These are phyloP conservation scores for Leishmania tarentolae DNA, from an alignment of 208 protist species.

Conservation along the genomic window DNA sequence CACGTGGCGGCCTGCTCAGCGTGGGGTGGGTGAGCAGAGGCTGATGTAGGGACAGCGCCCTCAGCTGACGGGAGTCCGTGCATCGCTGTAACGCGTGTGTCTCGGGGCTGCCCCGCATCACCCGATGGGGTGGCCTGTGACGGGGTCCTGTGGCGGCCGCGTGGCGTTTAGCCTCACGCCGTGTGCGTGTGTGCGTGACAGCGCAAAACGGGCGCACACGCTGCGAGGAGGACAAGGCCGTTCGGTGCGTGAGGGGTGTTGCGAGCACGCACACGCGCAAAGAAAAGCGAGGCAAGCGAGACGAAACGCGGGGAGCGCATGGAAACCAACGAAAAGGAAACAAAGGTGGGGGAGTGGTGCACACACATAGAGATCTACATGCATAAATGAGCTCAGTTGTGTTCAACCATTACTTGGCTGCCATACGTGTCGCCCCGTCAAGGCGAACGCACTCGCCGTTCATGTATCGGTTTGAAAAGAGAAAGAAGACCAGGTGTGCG, in stretches of 20 bases:
- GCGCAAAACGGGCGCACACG: background rate
- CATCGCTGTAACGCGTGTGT: background rate
- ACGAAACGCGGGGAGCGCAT: too few relatives aligned
- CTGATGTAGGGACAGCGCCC: background rate
- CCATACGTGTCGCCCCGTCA: conserved; percentile 50
- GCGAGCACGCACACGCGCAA: background rate
- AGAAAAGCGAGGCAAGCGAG: too few relatives aligned
- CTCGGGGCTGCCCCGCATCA: background rate
- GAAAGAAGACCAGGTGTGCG: conserved; percentile 52
- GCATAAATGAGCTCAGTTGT: background rate
- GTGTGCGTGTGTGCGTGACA: background rate
- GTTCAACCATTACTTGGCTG: conserved; percentile 30
- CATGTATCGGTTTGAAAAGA: conserved; percentile 78
- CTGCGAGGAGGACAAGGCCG: too few relatives aligned
- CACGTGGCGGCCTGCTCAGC: background rate
- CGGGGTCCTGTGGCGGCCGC: background rate
- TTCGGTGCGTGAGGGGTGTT: too few relatives aligned
- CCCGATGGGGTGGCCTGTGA: too few relatives aligned
- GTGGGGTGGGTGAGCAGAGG: background rate
- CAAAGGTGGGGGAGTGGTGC: background rate
- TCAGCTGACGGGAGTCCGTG: background rate
- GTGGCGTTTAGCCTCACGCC: background rate
- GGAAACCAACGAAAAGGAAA: background rate
- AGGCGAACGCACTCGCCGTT: conserved; percentile 72
- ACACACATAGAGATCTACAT: background rate